These are phyloP conservation scores for Psilocybe tampanensis DNA, from an alignment of 768 basidiomycete genomes.

Conservation along the genomic window DNA sequence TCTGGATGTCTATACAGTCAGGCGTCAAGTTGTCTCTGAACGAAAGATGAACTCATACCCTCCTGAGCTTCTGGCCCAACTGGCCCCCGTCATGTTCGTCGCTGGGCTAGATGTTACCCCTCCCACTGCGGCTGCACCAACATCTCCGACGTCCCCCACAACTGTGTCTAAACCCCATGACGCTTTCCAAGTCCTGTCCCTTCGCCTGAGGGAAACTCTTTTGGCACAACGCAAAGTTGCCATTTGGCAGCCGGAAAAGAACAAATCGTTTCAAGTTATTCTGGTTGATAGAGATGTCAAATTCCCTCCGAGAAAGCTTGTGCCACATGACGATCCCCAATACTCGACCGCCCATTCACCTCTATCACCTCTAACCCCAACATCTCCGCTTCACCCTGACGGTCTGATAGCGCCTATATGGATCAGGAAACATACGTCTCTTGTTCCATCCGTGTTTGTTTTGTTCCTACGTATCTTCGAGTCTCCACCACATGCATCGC, in stretches of 20 bases:
- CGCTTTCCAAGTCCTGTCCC: constrained; percentile 59
- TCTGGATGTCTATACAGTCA: neutral
- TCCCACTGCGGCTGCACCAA: constrained; percentile 20
- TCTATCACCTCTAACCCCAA: constrained; percentile 86
- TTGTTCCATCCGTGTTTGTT: constrained; percentile 92
- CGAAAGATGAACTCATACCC: constrained; percentile 89
- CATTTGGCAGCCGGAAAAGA: constrained; percentile 74
- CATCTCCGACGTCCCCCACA: constrained; percentile 23
- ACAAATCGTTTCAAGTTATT: constrained; percentile 77
- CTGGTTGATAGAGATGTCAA: constrained; percentile 83
- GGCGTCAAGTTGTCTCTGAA: neutral
- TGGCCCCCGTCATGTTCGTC: constrained; percentile 93
- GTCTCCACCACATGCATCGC: constrained; percentile 42
- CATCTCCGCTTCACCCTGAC: constrained; percentile 92
- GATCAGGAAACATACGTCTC: constrained; percentile 93
- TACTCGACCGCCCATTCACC: constrained; percentile 77
- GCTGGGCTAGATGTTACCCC: constrained; percentile 68
- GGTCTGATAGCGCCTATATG: constrained; percentile 97
- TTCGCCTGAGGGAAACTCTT: constrained; percentile 71
- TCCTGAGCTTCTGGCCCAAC: constrained; percentile 83
- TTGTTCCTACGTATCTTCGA: constrained; percentile 88
- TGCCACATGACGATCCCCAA: constrained; percentile 58
- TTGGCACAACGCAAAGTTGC: constrained; percentile 61
- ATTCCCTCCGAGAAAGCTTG: constrained; percentile 86
- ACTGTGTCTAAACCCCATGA: constrained; percentile 47